These are phyloP conservation scores for Naganishia vishniacii DNA, from an alignment of 768 basidiomycete genomes.

Conservation along the genomic window DNA sequence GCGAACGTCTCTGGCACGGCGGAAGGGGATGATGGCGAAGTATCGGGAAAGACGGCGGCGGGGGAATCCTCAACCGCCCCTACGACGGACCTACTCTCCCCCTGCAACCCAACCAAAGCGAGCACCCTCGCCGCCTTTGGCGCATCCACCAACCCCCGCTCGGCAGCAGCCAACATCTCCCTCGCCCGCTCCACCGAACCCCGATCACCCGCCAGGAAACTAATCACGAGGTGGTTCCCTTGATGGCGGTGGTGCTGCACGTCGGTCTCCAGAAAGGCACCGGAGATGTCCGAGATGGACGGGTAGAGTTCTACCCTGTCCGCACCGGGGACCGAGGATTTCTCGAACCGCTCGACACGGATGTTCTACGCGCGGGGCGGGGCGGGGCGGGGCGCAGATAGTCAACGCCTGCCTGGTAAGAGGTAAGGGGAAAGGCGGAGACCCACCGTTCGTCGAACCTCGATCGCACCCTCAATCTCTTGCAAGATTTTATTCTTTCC, in stretches of 20 bases:
- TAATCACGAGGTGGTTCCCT: background rate
- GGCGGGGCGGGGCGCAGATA: too few species aligned
- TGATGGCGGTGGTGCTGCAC: background rate
- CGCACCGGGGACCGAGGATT: background rate
- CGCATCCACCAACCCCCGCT: background rate
- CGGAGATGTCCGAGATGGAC: conserved; percentile 15
- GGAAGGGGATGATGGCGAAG: background rate
- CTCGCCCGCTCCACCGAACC: too few species aligned
- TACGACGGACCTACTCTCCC: too few species aligned
- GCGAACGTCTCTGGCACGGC: conserved; percentile 2
- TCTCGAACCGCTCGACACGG: background rate
- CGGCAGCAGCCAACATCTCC: too few species aligned
- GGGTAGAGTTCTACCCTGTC: background rate
- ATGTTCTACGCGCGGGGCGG: background rate
- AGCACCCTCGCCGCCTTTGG: background rate
- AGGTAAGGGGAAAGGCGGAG: background rate
- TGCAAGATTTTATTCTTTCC: conserved; percentile 2
- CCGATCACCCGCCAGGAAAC: too few species aligned
- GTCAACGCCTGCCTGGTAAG: background rate
- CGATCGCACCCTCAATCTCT: background rate
- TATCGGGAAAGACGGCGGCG: too few species aligned
- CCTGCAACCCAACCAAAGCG: background rate
- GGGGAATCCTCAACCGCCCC: too few species aligned
- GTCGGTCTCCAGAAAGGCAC: conserved; percentile 5
- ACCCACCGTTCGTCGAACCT: background rate